A percentile compares a stretch with the other conserved stretches of the same genome.
Conservation (phyloP, 2,329 filamentous ascomycete species). For the Gaeumannomyces tritici region DNA sequence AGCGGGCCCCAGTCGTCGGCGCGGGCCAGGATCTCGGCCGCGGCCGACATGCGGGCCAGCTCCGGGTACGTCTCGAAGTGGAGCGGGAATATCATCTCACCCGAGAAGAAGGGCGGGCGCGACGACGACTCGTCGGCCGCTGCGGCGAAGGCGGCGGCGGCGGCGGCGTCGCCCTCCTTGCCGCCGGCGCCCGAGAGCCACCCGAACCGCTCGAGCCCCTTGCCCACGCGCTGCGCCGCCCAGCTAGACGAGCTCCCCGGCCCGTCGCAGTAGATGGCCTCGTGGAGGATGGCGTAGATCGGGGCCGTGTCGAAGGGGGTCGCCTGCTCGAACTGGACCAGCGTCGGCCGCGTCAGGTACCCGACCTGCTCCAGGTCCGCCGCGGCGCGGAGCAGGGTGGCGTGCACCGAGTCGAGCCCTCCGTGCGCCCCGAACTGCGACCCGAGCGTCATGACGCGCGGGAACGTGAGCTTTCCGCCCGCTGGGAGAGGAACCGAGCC, state of each 20-base stretch:
- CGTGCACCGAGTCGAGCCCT: slow-evolving; percentile 66
- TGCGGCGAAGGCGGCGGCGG: slow-evolving; percentile 7
- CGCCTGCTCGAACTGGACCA: slow-evolving; percentile 57
- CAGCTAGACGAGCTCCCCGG: slow-evolving; percentile 56
- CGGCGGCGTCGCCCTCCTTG: neutral
- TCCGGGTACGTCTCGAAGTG: slow-evolving; percentile 77
- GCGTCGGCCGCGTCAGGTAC: slow-evolving; percentile 62
- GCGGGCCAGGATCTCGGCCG: slow-evolving; percentile 61
- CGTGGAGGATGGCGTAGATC: slow-evolving; percentile 81
- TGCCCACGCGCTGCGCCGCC: slow-evolving; percentile 60
- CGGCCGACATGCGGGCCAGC: slow-evolving; percentile 56
- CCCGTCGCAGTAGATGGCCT: slow-evolving; percentile 75
- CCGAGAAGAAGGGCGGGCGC: slow-evolving; percentile 66
- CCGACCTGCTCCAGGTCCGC: slow-evolving; percentile 68
- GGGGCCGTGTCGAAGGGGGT: slow-evolving; percentile 66
- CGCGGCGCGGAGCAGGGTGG: slow-evolving; percentile 58
- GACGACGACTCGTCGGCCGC: slow-evolving; percentile 19
- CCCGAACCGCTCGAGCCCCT: slow-evolving; percentile 32
- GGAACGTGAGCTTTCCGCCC: slow-evolving; percentile 63
- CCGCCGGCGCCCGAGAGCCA: slow-evolving; percentile 33
- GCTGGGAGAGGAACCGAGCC: slow-evolving; percentile 53
- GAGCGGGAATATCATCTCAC: slow-evolving; percentile 86
- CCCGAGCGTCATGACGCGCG: slow-evolving; percentile 68
- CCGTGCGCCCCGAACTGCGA: slow-evolving; percentile 71
- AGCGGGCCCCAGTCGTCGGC: slow-evolving; percentile 63